These are phyloP conservation scores for Orobanche coerulescens DNA, from an alignment of 257 asterid species.

Conservation along the genomic window DNA sequence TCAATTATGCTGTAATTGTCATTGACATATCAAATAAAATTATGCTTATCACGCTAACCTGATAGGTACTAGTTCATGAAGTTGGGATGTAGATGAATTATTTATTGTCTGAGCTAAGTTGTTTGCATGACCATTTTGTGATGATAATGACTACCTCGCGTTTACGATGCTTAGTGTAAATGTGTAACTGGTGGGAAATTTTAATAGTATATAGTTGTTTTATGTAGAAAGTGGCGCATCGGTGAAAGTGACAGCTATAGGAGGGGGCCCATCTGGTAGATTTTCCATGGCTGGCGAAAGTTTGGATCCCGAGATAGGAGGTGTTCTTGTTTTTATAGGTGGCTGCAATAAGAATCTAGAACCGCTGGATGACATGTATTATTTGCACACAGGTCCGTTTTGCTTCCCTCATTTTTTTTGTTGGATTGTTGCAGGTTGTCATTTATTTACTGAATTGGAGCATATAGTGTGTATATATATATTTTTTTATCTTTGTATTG, in stretches of 20 bases:
- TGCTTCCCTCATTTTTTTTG: background rate
- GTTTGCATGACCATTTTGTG: constrained; percentile 2
- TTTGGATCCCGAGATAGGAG: constrained; percentile 81
- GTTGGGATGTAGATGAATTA: background rate
- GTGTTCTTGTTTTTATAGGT: constrained; percentile 76
- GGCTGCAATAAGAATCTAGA: constrained; percentile 97
- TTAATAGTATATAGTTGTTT: constrained; percentile 1
- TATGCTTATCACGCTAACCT: background rate
- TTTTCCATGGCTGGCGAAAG: constrained; percentile 94
- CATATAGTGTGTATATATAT: constrained; percentile 11
- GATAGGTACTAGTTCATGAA: background rate
- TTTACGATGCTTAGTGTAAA: too few relatives aligned
- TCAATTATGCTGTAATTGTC: too few relatives aligned
- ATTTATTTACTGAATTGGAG: constrained; percentile 16
- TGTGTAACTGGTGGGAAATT: constrained; percentile 2
- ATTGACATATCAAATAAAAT: background rate
- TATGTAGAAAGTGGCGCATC: constrained; percentile 67
- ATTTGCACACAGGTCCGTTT: constrained; percentile 82
- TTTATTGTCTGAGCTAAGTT: background rate
- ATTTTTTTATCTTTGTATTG: too few relatives aligned
- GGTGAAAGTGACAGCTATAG: constrained; percentile 57
- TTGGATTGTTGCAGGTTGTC: constrained; percentile 16
- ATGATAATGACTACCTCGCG: constrained; percentile 5
- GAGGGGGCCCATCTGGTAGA: constrained; percentile 86
- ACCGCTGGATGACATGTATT: constrained; percentile 85